These are phyloP conservation scores for Scheffersomyces quercinus DNA, from an alignment of 1,139 yeast genomes.

Conservation along the genomic window DNA sequence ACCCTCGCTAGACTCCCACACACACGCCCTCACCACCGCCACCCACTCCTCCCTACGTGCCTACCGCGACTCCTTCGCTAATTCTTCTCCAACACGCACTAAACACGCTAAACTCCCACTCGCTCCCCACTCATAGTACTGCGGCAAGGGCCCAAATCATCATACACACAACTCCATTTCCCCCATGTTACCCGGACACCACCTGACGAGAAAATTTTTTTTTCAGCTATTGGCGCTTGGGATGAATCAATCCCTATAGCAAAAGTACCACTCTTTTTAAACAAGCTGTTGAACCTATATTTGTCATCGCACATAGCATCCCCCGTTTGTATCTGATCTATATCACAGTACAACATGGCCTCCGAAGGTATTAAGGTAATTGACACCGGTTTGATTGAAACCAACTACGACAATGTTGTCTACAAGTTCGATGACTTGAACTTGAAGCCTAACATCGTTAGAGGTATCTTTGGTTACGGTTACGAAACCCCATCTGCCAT, in stretches of 20 bases:
- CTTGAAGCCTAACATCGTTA: slow-evolving; percentile 73
- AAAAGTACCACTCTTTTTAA: background rate
- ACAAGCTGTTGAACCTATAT: background rate
- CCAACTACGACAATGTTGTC: slow-evolving; percentile 97
- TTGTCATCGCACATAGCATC: background rate
- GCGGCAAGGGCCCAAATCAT: too few species aligned
- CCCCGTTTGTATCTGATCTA: background rate
- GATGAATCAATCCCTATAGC: slow-evolving; percentile 1
- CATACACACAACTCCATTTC: too few species aligned
- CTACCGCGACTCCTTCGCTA: too few species aligned
- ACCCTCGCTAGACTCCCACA: too few species aligned
- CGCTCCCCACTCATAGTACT: too few species aligned
- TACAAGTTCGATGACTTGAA: slow-evolving; percentile 84
- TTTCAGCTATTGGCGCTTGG: slow-evolving; percentile 2
- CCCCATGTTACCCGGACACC: slow-evolving; percentile 18
- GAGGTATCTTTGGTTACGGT: slow-evolving; percentile 97
- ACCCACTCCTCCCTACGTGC: too few species aligned
- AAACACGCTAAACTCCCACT: too few species aligned
- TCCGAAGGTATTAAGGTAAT: slow-evolving; percentile 74
- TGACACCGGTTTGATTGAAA: slow-evolving; percentile 82
- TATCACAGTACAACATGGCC: slow-evolving; percentile 25
- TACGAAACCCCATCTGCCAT: slow-evolving; percentile 97
- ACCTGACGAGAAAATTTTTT: slow-evolving; percentile 15
- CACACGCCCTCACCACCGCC: too few species aligned
- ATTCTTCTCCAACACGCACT: too few species aligned